phyloP scores from a whole-genome alignment of 2,329 filamentous ascomycete species.

The Trichoderma atrobrunneum region DNA sequence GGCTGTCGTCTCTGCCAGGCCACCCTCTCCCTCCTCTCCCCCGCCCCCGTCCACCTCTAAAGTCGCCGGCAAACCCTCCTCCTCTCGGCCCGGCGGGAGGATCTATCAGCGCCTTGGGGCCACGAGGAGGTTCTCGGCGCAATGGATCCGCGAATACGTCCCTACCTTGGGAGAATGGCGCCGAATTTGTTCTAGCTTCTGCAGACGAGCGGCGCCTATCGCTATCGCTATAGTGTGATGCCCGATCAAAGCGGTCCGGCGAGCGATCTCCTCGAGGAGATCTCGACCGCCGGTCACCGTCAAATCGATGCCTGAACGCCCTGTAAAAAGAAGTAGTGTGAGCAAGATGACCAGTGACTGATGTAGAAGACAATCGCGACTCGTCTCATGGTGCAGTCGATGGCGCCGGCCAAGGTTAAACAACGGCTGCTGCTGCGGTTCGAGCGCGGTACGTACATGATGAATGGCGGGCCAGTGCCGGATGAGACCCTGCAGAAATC shows the following conservation, averaged over 20 bases:
- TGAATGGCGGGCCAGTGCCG: conserved; percentile 25
- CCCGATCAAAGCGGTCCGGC: conserved; percentile 61
- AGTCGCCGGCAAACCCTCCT: conserved; percentile 63
- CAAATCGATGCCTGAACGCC: conserved; percentile 60
- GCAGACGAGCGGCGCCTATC: conserved; percentile 68
- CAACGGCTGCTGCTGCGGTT: not conserved
- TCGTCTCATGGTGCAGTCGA: not conserved
- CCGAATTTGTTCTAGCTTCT: conserved; percentile 55
- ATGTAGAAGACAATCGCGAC: conserved; percentile 7
- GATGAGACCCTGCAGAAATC: conserved; percentile 17
- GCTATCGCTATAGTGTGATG: conserved; percentile 55
- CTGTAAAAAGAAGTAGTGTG: conserved; percentile 30
- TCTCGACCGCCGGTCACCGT: conserved; percentile 61
- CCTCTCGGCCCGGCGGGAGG: conserved; percentile 65
- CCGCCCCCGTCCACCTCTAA: conserved; percentile 50
- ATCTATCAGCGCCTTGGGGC: conserved; percentile 76
- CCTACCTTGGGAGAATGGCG: conserved; percentile 59
- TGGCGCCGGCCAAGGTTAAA: not conserved
- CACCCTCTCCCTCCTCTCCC: conserved; percentile 59
- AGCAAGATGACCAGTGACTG: conserved; percentile 9
- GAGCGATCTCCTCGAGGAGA: conserved; percentile 62
- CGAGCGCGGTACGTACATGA: conserved; percentile 25
- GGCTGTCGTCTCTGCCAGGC: conserved; percentile 57
- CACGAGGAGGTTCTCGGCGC: conserved; percentile 71
- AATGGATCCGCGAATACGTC: conserved; percentile 56